Conservation (phyloP, 1,284 basidiomycete genomes). For the Filobasidium uniguttulatum region DNA sequence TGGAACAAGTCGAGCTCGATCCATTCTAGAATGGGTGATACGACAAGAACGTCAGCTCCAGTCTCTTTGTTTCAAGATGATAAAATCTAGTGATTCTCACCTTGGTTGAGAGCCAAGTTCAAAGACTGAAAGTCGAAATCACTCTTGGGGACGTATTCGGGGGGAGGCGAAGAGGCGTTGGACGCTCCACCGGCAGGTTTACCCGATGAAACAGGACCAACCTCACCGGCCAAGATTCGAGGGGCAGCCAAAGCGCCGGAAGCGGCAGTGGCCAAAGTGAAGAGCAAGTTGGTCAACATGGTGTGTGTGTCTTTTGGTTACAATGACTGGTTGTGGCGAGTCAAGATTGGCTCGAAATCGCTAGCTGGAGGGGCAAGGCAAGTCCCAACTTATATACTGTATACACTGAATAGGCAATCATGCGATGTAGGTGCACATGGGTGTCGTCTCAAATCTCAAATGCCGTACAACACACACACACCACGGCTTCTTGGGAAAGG, state of each 20-base stretch:
- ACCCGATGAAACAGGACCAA: slow-evolving; percentile 18
- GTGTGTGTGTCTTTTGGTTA: not conserved
- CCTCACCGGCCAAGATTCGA: too few species aligned
- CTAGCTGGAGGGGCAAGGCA: too few species aligned
- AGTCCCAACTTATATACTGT: too few species aligned
- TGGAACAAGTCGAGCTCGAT: slow-evolving; percentile 49
- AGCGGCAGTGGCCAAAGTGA: slow-evolving; percentile 11
- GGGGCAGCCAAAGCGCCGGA: slow-evolving; percentile 8
- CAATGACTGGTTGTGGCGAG: too few species aligned
- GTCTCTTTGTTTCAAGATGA: not conserved
- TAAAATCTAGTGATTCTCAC: not conserved
- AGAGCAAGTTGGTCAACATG: slow-evolving; percentile 13
- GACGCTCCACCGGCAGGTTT: slow-evolving; percentile 37
- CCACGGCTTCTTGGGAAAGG: too few species aligned
- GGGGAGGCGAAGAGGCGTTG: slow-evolving; percentile 38
- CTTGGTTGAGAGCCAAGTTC: slow-evolving; percentile 47
- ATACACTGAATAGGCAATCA: too few species aligned
- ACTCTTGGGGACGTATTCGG: slow-evolving; percentile 42
- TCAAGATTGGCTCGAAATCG: too few species aligned
- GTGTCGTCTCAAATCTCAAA: too few species aligned
- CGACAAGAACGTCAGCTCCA: not conserved
- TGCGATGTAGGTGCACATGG: too few species aligned
- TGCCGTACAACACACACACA: too few species aligned
- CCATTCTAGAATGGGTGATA: slow-evolving; percentile 9
- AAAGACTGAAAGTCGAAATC: slow-evolving; percentile 53